Evolutionary conservation across 208 protist genomes (phyloP), one percentile per base, ranked within the genome.

Genomic region (Jaenimonas drosophilae): DNA sequence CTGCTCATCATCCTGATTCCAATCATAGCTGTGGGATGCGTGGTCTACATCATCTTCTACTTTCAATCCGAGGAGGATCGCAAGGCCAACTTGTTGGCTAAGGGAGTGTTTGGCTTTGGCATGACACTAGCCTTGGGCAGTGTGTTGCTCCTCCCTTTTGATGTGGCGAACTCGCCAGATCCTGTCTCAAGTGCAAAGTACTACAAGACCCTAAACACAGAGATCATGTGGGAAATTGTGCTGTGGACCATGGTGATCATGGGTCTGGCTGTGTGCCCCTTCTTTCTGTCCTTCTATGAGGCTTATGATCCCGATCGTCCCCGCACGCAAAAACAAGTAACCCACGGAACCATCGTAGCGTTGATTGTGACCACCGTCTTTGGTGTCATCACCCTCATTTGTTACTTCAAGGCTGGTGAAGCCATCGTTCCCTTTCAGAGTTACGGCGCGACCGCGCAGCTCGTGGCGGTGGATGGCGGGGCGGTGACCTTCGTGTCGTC

Each of bases 281-380:
- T 96, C 41, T 59, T 75, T 11, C 78, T 94, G 54, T 97, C 95
- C 43, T 96, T 87, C 51, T 97, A 97, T 51, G 88, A 97, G 62
- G 81, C 88, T 20, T 85, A 82, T 28, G 93, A 97, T 50, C 82
- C 85, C 0, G 81, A 94, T 7, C 71, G 86, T 26, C 67, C 77
- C 12, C 49, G 54, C 17, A n/a, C 62, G 0, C 47, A 37, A 2
- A 78, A 64, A 49, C 79, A 88, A 45, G 52, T 75, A 49, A 55
- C 45, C 52, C 90, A 54, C 44, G 64, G 33, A 38, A 46, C 70
- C n/a, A 96, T 97, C 39, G 69, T 61, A 23, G 76, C 88, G 11
- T 52, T 87, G 9, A 42, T 70, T 37, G 55, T 88, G n/a, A 64
- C 72, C 39, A 38, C 54, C 21, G 47, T 85, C 11, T 86, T 89